Evolutionary conservation across 2,329 filamentous ascomycete species (phyloP).

Genomic region (Pseudocercospora cruenta): DNA sequence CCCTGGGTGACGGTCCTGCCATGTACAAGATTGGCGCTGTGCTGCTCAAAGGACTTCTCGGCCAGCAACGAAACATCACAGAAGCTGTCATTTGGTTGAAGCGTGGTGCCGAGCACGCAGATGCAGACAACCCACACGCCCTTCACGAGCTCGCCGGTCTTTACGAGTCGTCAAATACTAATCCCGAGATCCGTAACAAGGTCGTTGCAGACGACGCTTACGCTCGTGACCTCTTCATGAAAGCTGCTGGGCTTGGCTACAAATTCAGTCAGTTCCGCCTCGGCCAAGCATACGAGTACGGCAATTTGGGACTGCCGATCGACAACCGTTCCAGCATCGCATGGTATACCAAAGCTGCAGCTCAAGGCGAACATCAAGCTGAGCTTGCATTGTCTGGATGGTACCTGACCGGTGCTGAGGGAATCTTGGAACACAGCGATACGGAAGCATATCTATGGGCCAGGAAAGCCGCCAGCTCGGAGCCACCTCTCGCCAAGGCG

Average conservation of each 20-base stretch:
- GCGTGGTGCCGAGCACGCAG: conserved; percentile 84
- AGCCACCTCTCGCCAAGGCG: conserved; percentile 74
- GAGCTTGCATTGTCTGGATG: conserved; percentile 64
- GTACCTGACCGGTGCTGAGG: conserved; percentile 88
- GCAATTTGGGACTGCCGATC: conserved; percentile 77
- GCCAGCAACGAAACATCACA: conserved; percentile 77
- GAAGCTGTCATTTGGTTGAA: conserved; percentile 94
- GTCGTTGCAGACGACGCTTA: conserved; percentile 82
- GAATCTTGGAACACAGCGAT: conserved; percentile 86
- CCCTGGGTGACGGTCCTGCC: conserved; percentile 84
- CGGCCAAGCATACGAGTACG: conserved; percentile 88
- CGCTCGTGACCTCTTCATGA: conserved; percentile 77
- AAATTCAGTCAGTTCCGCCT: conserved; percentile 93
- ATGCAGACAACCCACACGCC: conserved; percentile 89
- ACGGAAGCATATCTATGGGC: conserved; percentile 98
- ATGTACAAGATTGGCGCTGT: conserved; percentile 99
- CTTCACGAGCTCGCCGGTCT: conserved; percentile 79
- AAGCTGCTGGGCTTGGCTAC: conserved; percentile 87
- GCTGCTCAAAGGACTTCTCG: conserved; percentile 87
- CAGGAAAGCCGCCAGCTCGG: conserved; percentile 81
- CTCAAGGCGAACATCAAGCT: conserved; percentile 91
- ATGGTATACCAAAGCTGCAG: conserved; percentile 90
- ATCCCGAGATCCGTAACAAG: conserved; percentile 61
- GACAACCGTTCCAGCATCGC: conserved; percentile 84
- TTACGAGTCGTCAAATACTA: conserved; percentile 65